Evolutionary conservation across 176 grass and related monocot species (phyloP).

Genomic region (Hsuehochloa calcarea): DNA sequence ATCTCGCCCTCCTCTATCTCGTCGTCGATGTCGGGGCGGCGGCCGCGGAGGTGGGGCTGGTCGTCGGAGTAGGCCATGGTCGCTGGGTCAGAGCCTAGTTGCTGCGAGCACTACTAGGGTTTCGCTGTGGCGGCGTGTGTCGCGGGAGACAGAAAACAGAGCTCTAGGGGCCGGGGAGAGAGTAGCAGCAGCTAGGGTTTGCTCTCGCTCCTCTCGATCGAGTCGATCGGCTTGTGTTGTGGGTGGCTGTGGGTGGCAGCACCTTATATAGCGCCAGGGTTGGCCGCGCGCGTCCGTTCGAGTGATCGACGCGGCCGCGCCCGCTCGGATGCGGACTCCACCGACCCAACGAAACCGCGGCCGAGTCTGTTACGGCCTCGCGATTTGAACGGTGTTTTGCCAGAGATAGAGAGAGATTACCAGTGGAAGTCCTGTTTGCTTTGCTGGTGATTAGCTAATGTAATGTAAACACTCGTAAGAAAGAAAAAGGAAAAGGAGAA

Average conservation of each 20-base stretch:
- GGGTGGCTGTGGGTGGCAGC: neutral
- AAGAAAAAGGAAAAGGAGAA: neutral
- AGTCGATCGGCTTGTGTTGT: neutral
- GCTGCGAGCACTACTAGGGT: neutral
- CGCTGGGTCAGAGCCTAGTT: neutral
- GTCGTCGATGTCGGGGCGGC: neutral
- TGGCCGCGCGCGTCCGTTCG: neutral
- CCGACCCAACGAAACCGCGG: neutral
- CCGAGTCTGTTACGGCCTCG: neutral
- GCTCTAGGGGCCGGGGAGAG: neutral
- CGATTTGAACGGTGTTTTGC: neutral
- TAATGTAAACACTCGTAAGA: neutral
- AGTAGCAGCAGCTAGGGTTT: neutral
- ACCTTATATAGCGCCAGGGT: neutral
- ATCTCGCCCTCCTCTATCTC: constrained; percentile 36
- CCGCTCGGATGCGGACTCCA: neutral
- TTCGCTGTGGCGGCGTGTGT: neutral
- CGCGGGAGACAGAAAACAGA: neutral
- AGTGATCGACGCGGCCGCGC: neutral
- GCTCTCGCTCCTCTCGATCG: neutral
- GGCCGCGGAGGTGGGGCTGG: neutral
- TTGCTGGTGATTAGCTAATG: neutral
- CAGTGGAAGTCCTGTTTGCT: neutral
- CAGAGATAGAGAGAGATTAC: neutral
- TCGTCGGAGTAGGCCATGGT: neutral